Conservation (phyloP, 345 rosid species). For the Gynandropsis gynandra region DNA sequence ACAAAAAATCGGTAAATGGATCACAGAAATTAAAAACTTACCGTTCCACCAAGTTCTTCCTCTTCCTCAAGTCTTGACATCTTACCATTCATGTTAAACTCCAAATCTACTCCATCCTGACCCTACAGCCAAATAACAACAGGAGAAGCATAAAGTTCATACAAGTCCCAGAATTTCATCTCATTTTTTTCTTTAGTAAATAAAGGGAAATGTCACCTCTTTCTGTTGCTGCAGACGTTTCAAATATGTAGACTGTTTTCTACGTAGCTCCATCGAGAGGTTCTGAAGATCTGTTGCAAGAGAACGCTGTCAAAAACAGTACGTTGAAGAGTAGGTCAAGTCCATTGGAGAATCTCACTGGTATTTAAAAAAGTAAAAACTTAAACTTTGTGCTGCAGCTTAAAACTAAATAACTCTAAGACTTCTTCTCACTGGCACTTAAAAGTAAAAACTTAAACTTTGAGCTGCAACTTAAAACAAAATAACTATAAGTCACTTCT, state of each 20-base stretch:
- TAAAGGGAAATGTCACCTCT: slow-evolving; percentile 31
- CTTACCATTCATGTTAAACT: slow-evolving; percentile 54
- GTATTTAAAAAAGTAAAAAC: slow-evolving; percentile 2
- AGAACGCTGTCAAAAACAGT: slow-evolving; percentile 50
- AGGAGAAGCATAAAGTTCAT: not conserved
- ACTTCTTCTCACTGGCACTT: not conserved
- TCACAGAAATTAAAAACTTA: slow-evolving; percentile 13
- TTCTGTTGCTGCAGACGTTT: slow-evolving; percentile 60
- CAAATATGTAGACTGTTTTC: slow-evolving; percentile 64
- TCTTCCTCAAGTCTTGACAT: slow-evolving; percentile 45
- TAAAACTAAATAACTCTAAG: not conserved
- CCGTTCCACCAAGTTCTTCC: slow-evolving; percentile 44
- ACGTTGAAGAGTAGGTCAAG: slow-evolving; percentile 26
- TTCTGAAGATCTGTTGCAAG: slow-evolving; percentile 77
- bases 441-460: slow-evolving; percentile 2
- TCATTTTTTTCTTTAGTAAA: not conserved
- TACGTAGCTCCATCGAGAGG: slow-evolving; percentile 65
- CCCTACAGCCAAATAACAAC: slow-evolving; percentile 30
- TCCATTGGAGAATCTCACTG: slow-evolving; percentile 18
- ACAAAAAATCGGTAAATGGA: not conserved
- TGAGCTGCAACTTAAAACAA: not conserved
- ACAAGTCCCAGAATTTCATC: not conserved
- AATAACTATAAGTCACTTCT: not conserved
- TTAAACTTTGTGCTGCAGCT: slow-evolving; percentile 5
- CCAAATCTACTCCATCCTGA: slow-evolving; percentile 54